Percentiles rank a stretch among this genome's conserved stretches.
Conservation (phyloP, 176 grass and related monocot species). For the Puya raimondii region DNA sequence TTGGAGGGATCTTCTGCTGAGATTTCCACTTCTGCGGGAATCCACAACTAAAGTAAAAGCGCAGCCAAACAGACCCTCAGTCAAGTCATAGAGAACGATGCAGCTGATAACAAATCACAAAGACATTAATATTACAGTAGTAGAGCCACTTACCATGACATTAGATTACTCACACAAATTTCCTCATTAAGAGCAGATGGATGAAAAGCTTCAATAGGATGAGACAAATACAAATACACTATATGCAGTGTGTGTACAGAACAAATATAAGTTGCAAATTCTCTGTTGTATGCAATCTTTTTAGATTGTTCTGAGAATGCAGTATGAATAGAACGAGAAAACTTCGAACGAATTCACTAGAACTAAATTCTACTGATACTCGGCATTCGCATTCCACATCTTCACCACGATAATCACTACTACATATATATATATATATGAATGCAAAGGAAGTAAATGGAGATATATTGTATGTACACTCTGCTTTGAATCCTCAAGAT, state of each 20-base stretch:
- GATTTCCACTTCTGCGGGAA: too few relatives aligned
- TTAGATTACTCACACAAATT: not conserved
- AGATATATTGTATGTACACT: not conserved
- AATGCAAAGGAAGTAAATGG: not conserved
- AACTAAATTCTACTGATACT: not conserved
- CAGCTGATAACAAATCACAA: too few relatives aligned
- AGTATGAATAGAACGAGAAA: too few relatives aligned
- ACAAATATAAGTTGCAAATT: not conserved
- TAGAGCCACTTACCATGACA: too few relatives aligned
- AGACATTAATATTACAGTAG: too few relatives aligned
- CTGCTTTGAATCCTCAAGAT: slow-evolving; percentile 25
- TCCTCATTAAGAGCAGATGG: not conserved
- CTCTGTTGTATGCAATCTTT: too few relatives aligned
- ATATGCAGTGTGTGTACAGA: not conserved
- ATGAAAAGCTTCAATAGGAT: not conserved
- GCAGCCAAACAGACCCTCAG: too few relatives aligned
- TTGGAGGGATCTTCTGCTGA: too few relatives aligned
- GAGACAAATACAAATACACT: not conserved
- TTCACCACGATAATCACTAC: not conserved
- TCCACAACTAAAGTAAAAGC: too few relatives aligned
- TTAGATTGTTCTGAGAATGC: too few relatives aligned
- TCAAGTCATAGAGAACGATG: too few relatives aligned
- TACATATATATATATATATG: too few relatives aligned
- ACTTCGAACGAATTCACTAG: not conserved
- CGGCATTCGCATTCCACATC: not conserved